Percentiles rank a stretch among this genome's conserved stretches.
Evolutionary conservation across 331 rosid genomes (phyloP).

Genomic region (Erythrophleum ivorense): DNA sequence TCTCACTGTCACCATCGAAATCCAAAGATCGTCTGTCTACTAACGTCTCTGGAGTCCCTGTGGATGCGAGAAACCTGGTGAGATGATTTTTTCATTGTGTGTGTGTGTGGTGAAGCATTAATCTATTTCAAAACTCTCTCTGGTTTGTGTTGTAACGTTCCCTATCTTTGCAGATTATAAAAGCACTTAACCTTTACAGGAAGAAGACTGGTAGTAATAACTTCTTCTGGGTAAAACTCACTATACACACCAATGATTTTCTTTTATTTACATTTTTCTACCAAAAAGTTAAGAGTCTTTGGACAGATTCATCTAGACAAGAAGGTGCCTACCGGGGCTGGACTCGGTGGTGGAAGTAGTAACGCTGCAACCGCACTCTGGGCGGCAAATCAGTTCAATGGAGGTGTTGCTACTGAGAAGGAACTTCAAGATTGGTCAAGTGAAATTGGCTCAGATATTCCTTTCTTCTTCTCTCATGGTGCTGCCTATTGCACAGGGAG

Average conservation of each 20-base stretch:
- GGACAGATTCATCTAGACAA: slow-evolving; percentile 87
- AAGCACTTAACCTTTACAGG: slow-evolving; percentile 91
- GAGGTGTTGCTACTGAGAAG: slow-evolving; percentile 72
- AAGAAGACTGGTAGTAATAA: slow-evolving; percentile 75
- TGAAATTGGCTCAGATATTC: slow-evolving; percentile 95
- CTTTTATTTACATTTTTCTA: too few relatives aligned
- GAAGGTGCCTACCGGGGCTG: slow-evolving; percentile 91
- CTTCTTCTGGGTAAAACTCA: slow-evolving; percentile 81
- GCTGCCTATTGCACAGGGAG: slow-evolving; percentile 94
- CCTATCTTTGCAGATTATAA: slow-evolving; percentile 74
- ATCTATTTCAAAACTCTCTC: slow-evolving; percentile 21
- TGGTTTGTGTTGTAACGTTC: too few relatives aligned
- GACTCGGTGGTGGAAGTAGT: too few relatives aligned
- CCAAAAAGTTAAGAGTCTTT: neutral
- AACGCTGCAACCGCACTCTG: slow-evolving; percentile 94
- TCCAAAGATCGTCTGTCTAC: slow-evolving; percentile 72
- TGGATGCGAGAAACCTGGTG: slow-evolving; percentile 86
- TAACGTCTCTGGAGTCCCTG: slow-evolving; percentile 86
- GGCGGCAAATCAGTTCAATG: slow-evolving; percentile 92
- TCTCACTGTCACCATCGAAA: slow-evolving; percentile 82
- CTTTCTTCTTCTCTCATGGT: slow-evolving; percentile 91
- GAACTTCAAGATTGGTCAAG: slow-evolving; percentile 95
- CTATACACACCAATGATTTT: too few relatives aligned
- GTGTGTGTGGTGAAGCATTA: too few relatives aligned
- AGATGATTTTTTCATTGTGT: too few relatives aligned